These are phyloP conservation scores for Paramecium pentaurelia DNA, from an alignment of 73 alveolate genomes.

Conservation along the genomic window DNA sequence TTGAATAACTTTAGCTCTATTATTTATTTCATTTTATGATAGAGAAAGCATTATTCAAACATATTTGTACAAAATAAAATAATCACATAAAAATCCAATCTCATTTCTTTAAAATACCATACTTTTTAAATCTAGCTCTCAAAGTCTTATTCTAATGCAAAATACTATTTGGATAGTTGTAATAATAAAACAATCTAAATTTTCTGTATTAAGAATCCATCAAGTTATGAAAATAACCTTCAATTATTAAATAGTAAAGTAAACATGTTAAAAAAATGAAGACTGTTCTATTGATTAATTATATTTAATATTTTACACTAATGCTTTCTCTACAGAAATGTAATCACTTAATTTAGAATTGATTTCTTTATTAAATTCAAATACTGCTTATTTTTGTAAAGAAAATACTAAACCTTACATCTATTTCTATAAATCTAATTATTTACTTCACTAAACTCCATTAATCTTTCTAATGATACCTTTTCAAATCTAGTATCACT, in stretches of 20 bases:
- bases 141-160: background rate
- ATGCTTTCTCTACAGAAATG: background rate
- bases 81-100: background rate
- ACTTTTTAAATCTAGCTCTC: background rate
- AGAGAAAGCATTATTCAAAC: background rate
- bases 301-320: background rate
- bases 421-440: background rate
- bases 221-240: background rate
- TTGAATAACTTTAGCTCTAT: background rate
- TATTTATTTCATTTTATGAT: background rate
- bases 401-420: background rate
- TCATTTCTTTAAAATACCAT: background rate
- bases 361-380: background rate
- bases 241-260: background rate
- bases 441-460: background rate
- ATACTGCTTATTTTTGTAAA: background rate
- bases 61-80: background rate
- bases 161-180: background rate
- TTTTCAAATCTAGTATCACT: background rate
- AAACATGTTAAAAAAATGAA: background rate
- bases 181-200: background rate
- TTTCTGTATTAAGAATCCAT: background rate
- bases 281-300: background rate
- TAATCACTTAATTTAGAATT: background rate
- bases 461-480: background rate